Evolutionary conservation across 495 filamentous ascomycete genomes (phyloP).

Genomic region (Parathielavia appendiculata): DNA sequence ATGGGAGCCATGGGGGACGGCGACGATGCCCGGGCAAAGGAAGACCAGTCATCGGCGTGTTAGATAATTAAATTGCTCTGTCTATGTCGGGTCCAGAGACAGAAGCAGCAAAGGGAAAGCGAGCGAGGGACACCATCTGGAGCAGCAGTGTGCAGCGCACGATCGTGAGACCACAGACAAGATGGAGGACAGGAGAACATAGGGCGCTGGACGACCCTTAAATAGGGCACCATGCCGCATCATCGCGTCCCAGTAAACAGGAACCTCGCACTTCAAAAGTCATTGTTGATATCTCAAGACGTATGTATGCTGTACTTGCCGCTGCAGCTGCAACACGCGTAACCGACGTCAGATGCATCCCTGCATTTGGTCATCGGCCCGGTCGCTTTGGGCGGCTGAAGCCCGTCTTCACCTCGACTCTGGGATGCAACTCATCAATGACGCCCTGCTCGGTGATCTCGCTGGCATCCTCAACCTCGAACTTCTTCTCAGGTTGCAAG

Average conservation of each 20-base stretch:
- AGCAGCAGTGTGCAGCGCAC: too few relatives aligned
- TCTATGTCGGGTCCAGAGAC: neutral
- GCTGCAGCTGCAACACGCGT: neutral
- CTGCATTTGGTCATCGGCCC: constrained; percentile 40
- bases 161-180: too few relatives aligned
- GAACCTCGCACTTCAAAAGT: too few relatives aligned
- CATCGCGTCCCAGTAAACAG: neutral
- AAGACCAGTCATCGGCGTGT: neutral
- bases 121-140: too few relatives aligned
- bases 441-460: constrained; percentile 73
- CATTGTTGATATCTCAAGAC: neutral
- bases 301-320: neutral
- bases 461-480: constrained; percentile 56
- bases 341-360: too few relatives aligned
- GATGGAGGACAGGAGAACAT: neutral
- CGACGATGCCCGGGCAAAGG: neutral
- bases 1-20: neutral
- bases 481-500: constrained; percentile 68
- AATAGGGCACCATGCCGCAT: neutral
- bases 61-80: neutral
- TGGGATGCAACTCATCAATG: constrained; percentile 70
- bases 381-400: constrained; percentile 91
- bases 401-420: constrained; percentile 60
- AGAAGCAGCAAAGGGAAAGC: too few relatives aligned
- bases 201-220: neutral